A percentile compares a stretch with the other conserved stretches of the same genome.
These are phyloP conservation scores for Glycyrrhiza uralensis DNA, from an alignment of 306 rosid species.

Conservation along the genomic window DNA sequence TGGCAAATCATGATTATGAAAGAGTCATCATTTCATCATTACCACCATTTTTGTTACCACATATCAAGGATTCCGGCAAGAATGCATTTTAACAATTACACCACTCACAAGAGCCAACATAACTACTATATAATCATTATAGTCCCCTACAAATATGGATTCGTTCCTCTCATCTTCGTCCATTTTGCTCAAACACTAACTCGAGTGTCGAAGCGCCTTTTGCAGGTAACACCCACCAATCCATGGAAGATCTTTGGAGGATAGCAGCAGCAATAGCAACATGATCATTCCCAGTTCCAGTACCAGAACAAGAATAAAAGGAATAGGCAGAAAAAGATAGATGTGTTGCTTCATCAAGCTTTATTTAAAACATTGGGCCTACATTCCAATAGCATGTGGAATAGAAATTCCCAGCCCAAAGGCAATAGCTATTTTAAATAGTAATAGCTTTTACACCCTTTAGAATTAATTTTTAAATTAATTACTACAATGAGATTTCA, in stretches of 20 bases:
- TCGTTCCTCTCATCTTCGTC: background rate
- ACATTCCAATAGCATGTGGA: background rate
- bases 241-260: background rate
- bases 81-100: background rate
- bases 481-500: background rate
- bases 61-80: background rate
- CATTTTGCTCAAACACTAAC: background rate
- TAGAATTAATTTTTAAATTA: background rate
- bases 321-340: background rate
- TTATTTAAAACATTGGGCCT: background rate
- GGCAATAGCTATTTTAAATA: background rate
- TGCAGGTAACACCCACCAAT: background rate
- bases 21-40: background rate
- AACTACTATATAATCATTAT: background rate
- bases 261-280: background rate
- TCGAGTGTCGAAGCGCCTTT: background rate
- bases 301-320: background rate
- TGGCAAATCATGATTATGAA: background rate
- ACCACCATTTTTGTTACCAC: background rate
- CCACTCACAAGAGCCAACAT: background rate
- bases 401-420: conserved; percentile 14
- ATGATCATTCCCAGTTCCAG: background rate
- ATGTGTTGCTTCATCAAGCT: background rate
- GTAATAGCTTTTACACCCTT: background rate
- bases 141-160: background rate